Conservation (phyloP, 306 rosid genomes). For the Cyclanthera cordifolia region DNA sequence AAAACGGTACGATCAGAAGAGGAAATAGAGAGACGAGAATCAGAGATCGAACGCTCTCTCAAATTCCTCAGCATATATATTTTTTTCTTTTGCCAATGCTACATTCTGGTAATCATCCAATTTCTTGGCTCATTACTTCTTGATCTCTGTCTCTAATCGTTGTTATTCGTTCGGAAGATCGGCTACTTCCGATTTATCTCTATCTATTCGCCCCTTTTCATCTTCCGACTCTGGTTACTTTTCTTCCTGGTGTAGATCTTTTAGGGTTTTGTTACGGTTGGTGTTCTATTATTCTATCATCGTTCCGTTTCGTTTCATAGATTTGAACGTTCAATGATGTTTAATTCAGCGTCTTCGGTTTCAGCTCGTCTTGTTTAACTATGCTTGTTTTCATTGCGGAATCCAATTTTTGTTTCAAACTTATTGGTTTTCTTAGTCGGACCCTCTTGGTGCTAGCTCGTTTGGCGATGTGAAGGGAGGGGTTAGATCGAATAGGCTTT, state of each 20-base stretch:
- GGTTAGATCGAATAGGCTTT: neutral
- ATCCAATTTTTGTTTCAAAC: neutral
- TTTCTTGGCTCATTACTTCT: neutral
- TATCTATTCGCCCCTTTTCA: neutral
- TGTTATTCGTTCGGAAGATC: neutral
- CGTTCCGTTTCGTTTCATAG: no score
- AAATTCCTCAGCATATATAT: neutral
- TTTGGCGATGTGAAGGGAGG: neutral
- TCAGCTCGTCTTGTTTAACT: neutral
- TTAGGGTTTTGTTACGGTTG: slow-evolving; percentile 1
- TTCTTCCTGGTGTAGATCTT: neutral
- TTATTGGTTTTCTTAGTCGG: neutral
- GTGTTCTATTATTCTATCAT: neutral
- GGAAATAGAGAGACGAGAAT: neutral
- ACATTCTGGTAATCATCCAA: neutral
- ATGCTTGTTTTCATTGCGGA: neutral
- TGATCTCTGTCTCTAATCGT: neutral
- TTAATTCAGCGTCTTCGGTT: no score
- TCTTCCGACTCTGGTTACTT: neutral
- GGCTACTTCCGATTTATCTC: neutral
- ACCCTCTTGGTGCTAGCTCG: neutral
- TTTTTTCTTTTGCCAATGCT: neutral
- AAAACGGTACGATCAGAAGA: neutral
- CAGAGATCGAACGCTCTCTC: neutral
- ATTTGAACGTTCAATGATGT: neutral